These are phyloP conservation scores for Cyberlindnera euphorbiae DNA, from an alignment of 805 yeast genomes.

Conservation along the genomic window DNA sequence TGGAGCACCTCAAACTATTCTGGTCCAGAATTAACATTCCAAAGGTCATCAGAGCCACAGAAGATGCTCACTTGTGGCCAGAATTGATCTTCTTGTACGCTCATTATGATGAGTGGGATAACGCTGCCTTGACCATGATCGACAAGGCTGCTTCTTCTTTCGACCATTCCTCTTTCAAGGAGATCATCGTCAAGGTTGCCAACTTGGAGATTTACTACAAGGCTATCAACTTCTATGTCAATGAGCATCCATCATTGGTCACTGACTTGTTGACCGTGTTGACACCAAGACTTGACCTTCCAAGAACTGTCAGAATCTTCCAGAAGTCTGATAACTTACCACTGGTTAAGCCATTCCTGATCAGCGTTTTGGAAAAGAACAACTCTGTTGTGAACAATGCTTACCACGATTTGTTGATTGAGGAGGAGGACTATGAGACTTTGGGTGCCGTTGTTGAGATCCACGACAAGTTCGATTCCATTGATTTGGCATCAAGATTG, in stretches of 20 bases:
- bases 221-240: slow-evolving; percentile 91
- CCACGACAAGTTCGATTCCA: slow-evolving; percentile 85
- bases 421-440: slow-evolving; percentile 93
- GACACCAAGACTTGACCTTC: slow-evolving; percentile 85
- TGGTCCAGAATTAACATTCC: slow-evolving; percentile 99
- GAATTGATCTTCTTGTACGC: slow-evolving; percentile 94
- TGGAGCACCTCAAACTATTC: slow-evolving; percentile 95
- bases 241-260: slow-evolving; percentile 85
- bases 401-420: slow-evolving; percentile 90
- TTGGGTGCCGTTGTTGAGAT: slow-evolving; percentile 82
- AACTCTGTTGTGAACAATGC: slow-evolving; percentile 90
- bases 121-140: slow-evolving; percentile 95
- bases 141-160: slow-evolving; percentile 90
- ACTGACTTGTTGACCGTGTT: slow-evolving; percentile 81
- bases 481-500: slow-evolving; percentile 87
- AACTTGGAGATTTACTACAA: slow-evolving; percentile 95
- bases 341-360: slow-evolving; percentile 89
- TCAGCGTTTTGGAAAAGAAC: slow-evolving; percentile 86
- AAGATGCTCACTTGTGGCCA: slow-evolving; percentile 91
- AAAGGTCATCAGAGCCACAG: slow-evolving; percentile 91
- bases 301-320: slow-evolving; percentile 92
- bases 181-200: slow-evolving; percentile 88
- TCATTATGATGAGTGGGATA: slow-evolving; percentile 99
- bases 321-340: slow-evolving; percentile 95
- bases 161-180: slow-evolving; percentile 92